A percentile compares a stretch with the other conserved stretches of the same genome.
phyloP scores from a whole-genome alignment of 768 basidiomycete species.

The Amanita phalloides region DNA sequence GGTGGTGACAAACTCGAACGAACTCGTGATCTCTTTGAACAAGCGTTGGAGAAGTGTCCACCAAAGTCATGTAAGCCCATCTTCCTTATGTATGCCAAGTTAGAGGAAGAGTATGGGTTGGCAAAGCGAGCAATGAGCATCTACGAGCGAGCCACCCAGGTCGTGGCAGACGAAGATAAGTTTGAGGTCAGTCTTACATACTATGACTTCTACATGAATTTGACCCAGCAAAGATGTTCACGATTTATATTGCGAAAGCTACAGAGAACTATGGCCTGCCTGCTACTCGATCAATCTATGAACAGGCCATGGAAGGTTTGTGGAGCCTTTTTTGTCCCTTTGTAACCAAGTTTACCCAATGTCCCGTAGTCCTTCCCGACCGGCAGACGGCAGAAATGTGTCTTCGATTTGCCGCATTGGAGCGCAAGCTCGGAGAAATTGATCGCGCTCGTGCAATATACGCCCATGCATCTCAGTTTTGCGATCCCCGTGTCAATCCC shows the following conservation, averaged over 20 bases:
- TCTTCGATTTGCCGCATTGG: slow-evolving; percentile 88
- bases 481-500: slow-evolving; percentile 86
- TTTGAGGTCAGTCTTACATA: slow-evolving; percentile 62
- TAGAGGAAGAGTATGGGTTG: slow-evolving; percentile 92
- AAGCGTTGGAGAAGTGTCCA: slow-evolving; percentile 94
- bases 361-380: slow-evolving; percentile 61
- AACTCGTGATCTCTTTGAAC: slow-evolving; percentile 95
- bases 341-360: neutral
- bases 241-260: slow-evolving; percentile 95
- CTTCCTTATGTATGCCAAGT: slow-evolving; percentile 91
- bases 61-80: slow-evolving; percentile 90
- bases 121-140: slow-evolving; percentile 95
- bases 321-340: neutral
- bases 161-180: slow-evolving; percentile 83
- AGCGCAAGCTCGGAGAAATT: slow-evolving; percentile 97
- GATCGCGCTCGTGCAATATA: slow-evolving; percentile 95
- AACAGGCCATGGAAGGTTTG: slow-evolving; percentile 76
- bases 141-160: slow-evolving; percentile 85
- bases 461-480: slow-evolving; percentile 97
- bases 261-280: slow-evolving; percentile 93
- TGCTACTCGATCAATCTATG: slow-evolving; percentile 93
- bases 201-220: neutral
- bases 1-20: slow-evolving; percentile 92
- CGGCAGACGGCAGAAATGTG: slow-evolving; percentile 96
- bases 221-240: slow-evolving; percentile 63